Evolutionary conservation across 1,284 basidiomycete genomes (phyloP).

Genomic region (Leccinum griseonigrum): DNA sequence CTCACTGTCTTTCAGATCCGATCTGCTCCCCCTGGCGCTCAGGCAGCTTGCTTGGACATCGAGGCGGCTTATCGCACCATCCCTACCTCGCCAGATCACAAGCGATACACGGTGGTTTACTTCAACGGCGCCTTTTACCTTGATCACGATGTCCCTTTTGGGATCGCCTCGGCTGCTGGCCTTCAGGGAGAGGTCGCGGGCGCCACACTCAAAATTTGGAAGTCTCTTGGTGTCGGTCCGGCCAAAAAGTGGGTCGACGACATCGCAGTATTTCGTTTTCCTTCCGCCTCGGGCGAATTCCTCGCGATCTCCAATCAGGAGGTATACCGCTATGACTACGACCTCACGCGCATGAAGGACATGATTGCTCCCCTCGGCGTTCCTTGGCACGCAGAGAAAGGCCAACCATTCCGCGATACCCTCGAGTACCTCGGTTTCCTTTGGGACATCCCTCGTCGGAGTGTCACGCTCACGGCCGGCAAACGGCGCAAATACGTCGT

Average conservation of each 20-base stretch:
- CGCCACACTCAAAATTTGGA: neutral
- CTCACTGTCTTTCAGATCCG: neutral
- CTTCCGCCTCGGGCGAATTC: neutral
- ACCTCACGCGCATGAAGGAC: neutral
- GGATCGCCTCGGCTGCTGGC: neutral
- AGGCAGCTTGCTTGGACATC: neutral
- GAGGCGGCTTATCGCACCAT: neutral
- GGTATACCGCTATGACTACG: neutral
- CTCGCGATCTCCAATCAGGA: neutral
- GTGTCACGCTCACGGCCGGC: neutral
- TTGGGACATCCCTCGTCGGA: neutral
- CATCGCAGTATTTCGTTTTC: neutral
- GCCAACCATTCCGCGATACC: neutral
- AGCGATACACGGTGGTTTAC: neutral
- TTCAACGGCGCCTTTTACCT: neutral
- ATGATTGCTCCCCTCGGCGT: neutral
- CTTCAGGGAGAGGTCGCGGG: neutral
- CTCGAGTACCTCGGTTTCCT: neutral
- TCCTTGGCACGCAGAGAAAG: neutral
- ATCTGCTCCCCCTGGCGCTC: neutral
- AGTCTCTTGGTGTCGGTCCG: neutral
- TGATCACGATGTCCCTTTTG: neutral
- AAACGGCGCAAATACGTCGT: neutral
- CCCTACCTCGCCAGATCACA: neutral
- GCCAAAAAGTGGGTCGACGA: neutral